These are phyloP conservation scores for Boletus tylopilopsis DNA, from an alignment of 768 basidiomycete genomes.

Conservation along the genomic window DNA sequence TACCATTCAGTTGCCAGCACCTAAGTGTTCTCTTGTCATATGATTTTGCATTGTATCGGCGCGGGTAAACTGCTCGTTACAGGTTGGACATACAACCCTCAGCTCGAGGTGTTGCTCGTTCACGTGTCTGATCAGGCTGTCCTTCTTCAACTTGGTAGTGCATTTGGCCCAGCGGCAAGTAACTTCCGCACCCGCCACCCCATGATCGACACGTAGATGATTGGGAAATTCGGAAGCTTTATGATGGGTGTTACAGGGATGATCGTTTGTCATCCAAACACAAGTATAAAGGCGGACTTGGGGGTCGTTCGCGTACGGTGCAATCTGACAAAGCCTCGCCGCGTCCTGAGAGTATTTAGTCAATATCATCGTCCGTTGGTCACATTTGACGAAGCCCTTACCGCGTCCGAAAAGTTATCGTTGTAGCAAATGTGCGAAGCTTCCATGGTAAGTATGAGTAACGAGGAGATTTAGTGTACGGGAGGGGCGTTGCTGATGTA, in stretches of 20 bases:
- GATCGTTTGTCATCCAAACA: conserved; percentile 6
- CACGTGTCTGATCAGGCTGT: conserved; percentile 27
- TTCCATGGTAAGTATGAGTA: conserved; percentile 3
- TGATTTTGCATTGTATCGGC: conserved; percentile 20
- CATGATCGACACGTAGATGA: conserved; percentile 21
- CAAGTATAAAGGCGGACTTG: conserved; percentile 13
- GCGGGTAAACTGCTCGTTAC: conserved; percentile 25
- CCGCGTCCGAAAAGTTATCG: conserved; percentile 5
- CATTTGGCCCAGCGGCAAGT: conserved; percentile 22
- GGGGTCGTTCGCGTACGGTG: background rate
- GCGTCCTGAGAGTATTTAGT: conserved; percentile 10
- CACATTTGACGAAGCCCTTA: background rate
- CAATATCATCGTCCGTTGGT: background rate
- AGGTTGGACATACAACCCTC: conserved; percentile 15
- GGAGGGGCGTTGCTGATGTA: conserved; percentile 5
- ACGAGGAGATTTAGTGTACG: background rate
- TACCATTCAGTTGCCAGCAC: too few relatives aligned
- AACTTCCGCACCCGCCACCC: conserved; percentile 20
- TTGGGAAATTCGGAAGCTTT: conserved; percentile 11
- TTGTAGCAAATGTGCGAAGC: conserved; percentile 14
- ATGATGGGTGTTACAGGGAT: conserved; percentile 5
- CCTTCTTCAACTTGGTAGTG: conserved; percentile 19
- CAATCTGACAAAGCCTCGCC: background rate
- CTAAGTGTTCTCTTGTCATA: conserved; percentile 5
- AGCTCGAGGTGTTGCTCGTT: conserved; percentile 23